phyloP scores from a whole-genome alignment of 345 rosid species.

The Sisymbrium altissimum region DNA sequence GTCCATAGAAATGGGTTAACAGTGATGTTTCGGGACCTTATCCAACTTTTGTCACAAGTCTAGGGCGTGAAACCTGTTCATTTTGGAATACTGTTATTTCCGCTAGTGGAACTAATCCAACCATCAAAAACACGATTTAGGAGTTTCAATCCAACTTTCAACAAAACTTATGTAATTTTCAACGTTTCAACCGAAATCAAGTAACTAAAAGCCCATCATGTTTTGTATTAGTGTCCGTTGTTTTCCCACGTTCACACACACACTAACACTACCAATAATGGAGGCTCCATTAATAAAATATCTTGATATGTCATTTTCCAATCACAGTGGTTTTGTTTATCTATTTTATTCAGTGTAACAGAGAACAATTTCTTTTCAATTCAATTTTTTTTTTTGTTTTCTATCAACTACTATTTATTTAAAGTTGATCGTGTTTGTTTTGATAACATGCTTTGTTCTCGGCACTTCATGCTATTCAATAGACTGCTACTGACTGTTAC shows the following conservation, averaged over 20 bases:
- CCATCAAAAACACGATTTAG: background rate
- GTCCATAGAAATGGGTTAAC: background rate
- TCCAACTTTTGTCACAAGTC: background rate
- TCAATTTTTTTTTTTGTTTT: background rate
- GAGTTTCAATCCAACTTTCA: background rate
- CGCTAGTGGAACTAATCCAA: background rate
- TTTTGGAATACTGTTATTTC: background rate
- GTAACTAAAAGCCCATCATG: background rate
- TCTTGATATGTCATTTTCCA: constrained; percentile 25
- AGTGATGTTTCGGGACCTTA: background rate
- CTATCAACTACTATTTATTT: background rate
- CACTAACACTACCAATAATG: constrained; percentile 17
- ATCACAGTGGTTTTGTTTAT: background rate
- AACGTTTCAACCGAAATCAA: background rate
- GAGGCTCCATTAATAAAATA: constrained; percentile 1
- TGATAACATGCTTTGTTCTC: background rate
- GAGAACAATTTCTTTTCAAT: background rate
- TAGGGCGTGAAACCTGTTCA: background rate
- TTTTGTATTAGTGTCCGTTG: background rate
- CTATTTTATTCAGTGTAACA: background rate
- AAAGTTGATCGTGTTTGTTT: background rate
- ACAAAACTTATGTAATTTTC: background rate
- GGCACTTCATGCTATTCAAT: background rate
- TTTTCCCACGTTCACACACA: constrained; percentile 23
- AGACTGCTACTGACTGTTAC: background rate